phyloP scores from a whole-genome alignment of 306 rosid genomes.

The Fragaria ananassa region DNA sequence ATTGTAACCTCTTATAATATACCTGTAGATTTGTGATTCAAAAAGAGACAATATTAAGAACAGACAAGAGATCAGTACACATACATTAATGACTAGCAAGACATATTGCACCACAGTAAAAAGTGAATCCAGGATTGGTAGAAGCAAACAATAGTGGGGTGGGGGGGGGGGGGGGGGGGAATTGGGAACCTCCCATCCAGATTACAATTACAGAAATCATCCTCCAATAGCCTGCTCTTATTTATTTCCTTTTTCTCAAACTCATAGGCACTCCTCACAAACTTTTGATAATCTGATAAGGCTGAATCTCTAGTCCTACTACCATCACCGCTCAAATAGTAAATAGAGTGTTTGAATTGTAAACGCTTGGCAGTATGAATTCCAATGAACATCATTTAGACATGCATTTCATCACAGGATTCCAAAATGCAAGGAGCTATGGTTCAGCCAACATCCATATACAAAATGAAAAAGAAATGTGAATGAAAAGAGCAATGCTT shows the following conservation, averaged over 20 bases:
- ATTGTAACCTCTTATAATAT: conserved; percentile 16
- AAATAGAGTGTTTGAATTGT: background rate
- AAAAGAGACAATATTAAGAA: background rate
- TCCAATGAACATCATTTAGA: too few species aligned
- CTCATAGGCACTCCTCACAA: background rate
- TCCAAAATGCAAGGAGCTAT: background rate
- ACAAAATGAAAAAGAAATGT: too few species aligned
- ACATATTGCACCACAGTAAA: background rate
- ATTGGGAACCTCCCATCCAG: background rate
- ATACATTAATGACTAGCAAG: background rate
- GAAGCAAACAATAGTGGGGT: background rate
- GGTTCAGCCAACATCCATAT: background rate
- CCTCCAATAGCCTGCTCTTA: background rate
- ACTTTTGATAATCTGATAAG: background rate
- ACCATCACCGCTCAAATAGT: background rate
- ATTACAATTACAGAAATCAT: background rate
- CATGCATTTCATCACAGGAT: background rate
- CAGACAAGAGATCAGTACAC: background rate
- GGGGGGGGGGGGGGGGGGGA: too few species aligned
- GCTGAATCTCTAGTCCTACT: background rate
- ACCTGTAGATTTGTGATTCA: background rate
- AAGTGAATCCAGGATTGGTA: background rate
- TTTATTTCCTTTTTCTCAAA: background rate
- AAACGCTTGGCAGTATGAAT: background rate
- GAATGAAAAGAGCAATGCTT: background rate